Base-by-base conservation (phyloP, 1,139 yeast species). In the Yamadazyma sp. region DNA sequence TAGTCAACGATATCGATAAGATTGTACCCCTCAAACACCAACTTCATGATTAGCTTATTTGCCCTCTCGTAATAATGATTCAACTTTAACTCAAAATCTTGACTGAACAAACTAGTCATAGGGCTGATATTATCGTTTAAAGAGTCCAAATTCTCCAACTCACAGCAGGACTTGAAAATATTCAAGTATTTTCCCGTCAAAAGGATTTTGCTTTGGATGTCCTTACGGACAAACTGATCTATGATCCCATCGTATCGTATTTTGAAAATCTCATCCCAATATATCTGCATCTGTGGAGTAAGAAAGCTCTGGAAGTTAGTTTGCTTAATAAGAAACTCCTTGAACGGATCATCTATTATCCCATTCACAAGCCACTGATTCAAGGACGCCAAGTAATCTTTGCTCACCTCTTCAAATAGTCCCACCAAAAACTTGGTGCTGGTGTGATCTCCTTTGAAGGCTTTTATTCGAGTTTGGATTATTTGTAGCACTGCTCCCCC, bases 161-260 rank as follows among this genome's bases (percentile, higher is more conserved):
- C 79, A 9, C 69, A 64, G 48, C 87, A 80, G 40, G 72, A 80
- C 43, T 81, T 75, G 41, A 86, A 74, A 4, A 92, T 83, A 50
- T 87, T 87, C 42, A 91, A 64, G 50, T 83, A 83, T 58, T 88
- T 89, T 1, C 99, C 99, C 0, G 97, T 88, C 38, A 81, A 69
- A 20, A 92, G 64, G 1, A 92, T 74, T 55, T 86, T 84, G 37
- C 67, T 68, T 50, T 84, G 87, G 1, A 81, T 59, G 1, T 73
- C 78, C n/a, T 67, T 67, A 37, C 68, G 62, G 7, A 69, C 60
- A 38, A 91, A 77, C 49, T 84, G 92, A 39, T 76, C 73, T 2
- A 94, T 80, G 17, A 89, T 55, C 0, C 94, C 95, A 53, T 87
- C 95, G 39, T 77, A 76, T 38, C 92, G 71, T 8, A 89, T 71